Evolutionary conservation across 2,329 filamentous ascomycete species (phyloP).

Genomic region (Penicillium sp.): DNA sequence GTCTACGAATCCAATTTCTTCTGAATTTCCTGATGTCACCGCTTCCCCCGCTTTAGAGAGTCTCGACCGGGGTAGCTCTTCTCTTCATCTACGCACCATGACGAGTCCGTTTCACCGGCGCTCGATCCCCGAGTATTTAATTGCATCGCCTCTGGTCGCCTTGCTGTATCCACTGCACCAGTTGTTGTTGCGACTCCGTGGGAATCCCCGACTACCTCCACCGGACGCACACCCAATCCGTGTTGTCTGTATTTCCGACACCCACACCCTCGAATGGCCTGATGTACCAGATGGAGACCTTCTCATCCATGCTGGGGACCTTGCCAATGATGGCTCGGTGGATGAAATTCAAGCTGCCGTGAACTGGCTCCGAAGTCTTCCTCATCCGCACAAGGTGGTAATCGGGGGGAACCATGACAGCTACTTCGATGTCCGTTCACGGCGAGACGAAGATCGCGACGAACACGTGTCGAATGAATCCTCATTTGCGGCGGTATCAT

Average conservation of each 20-base stretch:
- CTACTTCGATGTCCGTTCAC: slow-evolving; percentile 66
- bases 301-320: slow-evolving; percentile 83
- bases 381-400: slow-evolving; percentile 73
- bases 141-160: slow-evolving; percentile 63
- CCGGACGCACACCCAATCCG: slow-evolving; percentile 54
- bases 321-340: slow-evolving; percentile 66
- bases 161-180: slow-evolving; percentile 59
- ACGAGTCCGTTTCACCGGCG: slow-evolving; percentile 46
- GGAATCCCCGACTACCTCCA: slow-evolving; percentile 56
- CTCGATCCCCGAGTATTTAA: slow-evolving; percentile 55
- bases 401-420: slow-evolving; percentile 86
- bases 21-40: slow-evolving; percentile 13
- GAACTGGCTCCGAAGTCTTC: slow-evolving; percentile 70
- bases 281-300: slow-evolving; percentile 66
- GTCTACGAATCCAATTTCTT: no score
- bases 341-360: slow-evolving; percentile 73
- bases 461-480: slow-evolving; percentile 8
- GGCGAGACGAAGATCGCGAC: slow-evolving; percentile 51
- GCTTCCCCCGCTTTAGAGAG: background rate
- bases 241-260: slow-evolving; percentile 86
- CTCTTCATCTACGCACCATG: slow-evolving; percentile 23
- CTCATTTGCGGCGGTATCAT: slow-evolving; percentile 28
- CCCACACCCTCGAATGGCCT: slow-evolving; percentile 57
- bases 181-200: slow-evolving; percentile 61
- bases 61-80: background rate